These are phyloP conservation scores for Mucor lusitanicus DNA, from an alignment of 371 early-diverging fungal species.

Conservation along the genomic window DNA sequence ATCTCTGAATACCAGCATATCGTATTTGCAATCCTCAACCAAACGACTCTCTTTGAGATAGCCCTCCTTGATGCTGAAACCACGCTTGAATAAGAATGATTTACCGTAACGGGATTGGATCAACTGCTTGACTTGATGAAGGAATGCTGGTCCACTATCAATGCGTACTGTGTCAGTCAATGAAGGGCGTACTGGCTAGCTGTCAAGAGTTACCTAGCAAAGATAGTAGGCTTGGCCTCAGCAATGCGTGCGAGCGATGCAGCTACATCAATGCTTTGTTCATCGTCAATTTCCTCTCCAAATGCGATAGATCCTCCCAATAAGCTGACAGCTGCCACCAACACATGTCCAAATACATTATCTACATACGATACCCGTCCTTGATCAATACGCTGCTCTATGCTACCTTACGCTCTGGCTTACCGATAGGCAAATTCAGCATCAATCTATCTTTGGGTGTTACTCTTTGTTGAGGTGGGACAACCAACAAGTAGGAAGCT, in stretches of 20 bases:
- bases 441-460: slow-evolving; percentile 42
- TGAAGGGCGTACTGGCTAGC: neutral
- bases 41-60: slow-evolving; percentile 44
- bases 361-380: slow-evolving; percentile 21
- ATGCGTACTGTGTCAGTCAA: neutral
- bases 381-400: neutral
- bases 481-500: slow-evolving; percentile 43
- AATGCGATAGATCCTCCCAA: slow-evolving; percentile 77
- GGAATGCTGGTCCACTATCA: slow-evolving; percentile 20
- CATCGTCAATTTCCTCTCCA: slow-evolving; percentile 60
- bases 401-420: neutral
- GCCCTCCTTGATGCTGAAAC: slow-evolving; percentile 34
- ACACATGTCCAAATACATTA: slow-evolving; percentile 39
- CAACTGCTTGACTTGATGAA: slow-evolving; percentile 33
- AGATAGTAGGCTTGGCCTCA: slow-evolving; percentile 78
- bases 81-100: slow-evolving; percentile 50
- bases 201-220: slow-evolving; percentile 48
- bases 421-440: slow-evolving; percentile 48
- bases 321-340: slow-evolving; percentile 34
- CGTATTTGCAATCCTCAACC: slow-evolving; percentile 48
- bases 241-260: slow-evolving; percentile 21
- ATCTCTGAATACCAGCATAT: slow-evolving; percentile 52
- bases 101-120: slow-evolving; percentile 44
- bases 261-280: slow-evolving; percentile 35
- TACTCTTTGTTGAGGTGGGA: slow-evolving; percentile 48